phyloP scores from a whole-genome alignment of 73 alveolate genomes.

The Blepharisma japonicum region DNA sequence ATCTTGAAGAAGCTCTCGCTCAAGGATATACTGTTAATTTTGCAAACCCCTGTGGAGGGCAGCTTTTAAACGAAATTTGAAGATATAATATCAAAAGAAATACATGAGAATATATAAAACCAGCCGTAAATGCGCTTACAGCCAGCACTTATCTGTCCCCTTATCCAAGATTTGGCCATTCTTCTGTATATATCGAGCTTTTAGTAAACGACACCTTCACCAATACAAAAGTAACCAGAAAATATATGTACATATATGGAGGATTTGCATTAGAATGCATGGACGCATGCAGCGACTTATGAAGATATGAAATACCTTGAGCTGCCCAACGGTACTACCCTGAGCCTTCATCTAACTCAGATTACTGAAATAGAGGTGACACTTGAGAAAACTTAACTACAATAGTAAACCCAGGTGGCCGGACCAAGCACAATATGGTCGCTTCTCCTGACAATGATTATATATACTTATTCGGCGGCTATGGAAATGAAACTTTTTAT shows the following conservation, averaged over 20 bases:
- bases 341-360: constrained; percentile 10
- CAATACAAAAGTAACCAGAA: constrained; percentile 29
- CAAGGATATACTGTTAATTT: not conserved
- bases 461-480: constrained; percentile 32
- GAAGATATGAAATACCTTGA: constrained; percentile 64
- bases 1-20: not conserved
- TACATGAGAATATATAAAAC: constrained; percentile 47
- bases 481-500: not conserved
- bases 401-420: not conserved
- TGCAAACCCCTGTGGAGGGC: constrained; percentile 54
- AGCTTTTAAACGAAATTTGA: constrained; percentile 60
- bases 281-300: constrained; percentile 60
- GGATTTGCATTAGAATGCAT: constrained; percentile 68
- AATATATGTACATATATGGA: constrained; percentile 63
- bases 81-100: constrained; percentile 46
- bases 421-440: not conserved
- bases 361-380: constrained; percentile 37
- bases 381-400: constrained; percentile 35
- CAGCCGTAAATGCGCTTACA: constrained; percentile 40
- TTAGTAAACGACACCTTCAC: constrained; percentile 12
- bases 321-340: constrained; percentile 58
- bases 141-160: constrained; percentile 40
- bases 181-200: constrained; percentile 40
- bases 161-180: constrained; percentile 56
- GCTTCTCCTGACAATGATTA: constrained; percentile 4